Evolutionary conservation across 164 flowering plant genomes (phyloP).

Genomic region (Cinnamomum chago): DNA sequence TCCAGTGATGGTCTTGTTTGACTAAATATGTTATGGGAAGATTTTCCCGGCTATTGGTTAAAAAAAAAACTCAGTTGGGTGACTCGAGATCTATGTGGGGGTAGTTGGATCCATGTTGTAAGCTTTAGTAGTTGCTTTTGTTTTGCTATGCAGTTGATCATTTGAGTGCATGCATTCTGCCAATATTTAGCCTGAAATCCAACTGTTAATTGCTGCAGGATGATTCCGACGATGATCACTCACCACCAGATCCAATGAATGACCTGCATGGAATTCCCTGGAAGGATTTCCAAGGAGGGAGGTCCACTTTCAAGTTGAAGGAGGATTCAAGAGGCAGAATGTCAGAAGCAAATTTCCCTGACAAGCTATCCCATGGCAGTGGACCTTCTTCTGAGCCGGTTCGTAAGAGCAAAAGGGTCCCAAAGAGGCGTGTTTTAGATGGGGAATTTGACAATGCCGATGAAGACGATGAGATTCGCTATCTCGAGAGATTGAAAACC

Average conservation of each 20-base stretch:
- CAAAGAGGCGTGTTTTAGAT: constrained; percentile 68
- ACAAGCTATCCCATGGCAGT: constrained; percentile 26
- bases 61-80: background rate
- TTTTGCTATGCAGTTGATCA: no score
- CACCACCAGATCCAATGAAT: constrained; percentile 34
- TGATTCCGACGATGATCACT: constrained; percentile 32
- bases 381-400: constrained; percentile 33
- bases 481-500: constrained; percentile 68
- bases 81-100: background rate
- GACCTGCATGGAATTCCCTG: constrained; percentile 70
- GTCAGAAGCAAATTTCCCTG: constrained; percentile 28
- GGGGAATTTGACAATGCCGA: constrained; percentile 63
- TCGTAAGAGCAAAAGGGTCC: constrained; percentile 83
- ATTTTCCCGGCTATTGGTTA: background rate
- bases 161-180: background rate
- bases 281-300: constrained; percentile 63
- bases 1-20: background rate
- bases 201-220: constrained; percentile 32
- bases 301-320: constrained; percentile 32
- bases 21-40: background rate
- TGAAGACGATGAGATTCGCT: constrained; percentile 88
- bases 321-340: constrained; percentile 42
- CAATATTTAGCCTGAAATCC: background rate
- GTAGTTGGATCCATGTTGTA: background rate
- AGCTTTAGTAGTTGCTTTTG: background rate